phyloP scores from a whole-genome alignment of 768 basidiomycete genomes.

The Suillus hirtellus region DNA sequence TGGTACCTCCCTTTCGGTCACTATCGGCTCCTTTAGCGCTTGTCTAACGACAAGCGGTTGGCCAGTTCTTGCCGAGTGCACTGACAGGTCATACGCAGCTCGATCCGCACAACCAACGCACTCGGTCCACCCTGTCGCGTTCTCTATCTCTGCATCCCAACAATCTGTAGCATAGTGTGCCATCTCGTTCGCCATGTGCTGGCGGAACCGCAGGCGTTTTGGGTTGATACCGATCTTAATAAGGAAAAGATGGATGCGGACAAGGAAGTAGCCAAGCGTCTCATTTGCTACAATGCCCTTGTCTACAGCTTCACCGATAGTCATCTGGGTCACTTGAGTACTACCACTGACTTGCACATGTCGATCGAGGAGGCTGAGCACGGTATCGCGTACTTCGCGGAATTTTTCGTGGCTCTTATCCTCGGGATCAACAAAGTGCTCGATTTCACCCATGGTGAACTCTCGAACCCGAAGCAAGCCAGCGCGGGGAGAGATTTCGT shows the following conservation, averaged over 20 bases:
- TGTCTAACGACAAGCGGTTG: slow-evolving; percentile 84
- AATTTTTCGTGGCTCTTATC: slow-evolving; percentile 91
- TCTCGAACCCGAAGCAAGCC: slow-evolving; percentile 96
- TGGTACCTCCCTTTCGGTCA: slow-evolving; percentile 76
- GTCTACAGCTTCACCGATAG: slow-evolving; percentile 87
- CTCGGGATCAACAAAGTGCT: slow-evolving; percentile 95
- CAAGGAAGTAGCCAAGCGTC: slow-evolving; percentile 97
- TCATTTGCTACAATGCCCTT: slow-evolving; percentile 91
- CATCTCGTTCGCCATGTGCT: slow-evolving; percentile 99
- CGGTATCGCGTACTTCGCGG: slow-evolving; percentile 72
- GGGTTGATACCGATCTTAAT: slow-evolving; percentile 89
- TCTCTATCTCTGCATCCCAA: slow-evolving; percentile 99
- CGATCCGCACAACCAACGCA: slow-evolving; percentile 99
- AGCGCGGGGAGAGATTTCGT: slow-evolving; percentile 96
- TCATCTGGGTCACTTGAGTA: slow-evolving; percentile 62
- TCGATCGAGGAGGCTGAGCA: slow-evolving; percentile 77
- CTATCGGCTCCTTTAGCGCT: slow-evolving; percentile 80
- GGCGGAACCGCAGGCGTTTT: slow-evolving; percentile 83
- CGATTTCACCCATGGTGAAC: slow-evolving; percentile 99
- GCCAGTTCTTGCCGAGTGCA: slow-evolving; percentile 84
- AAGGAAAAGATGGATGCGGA: slow-evolving; percentile 87
- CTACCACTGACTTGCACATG: slow-evolving; percentile 78
- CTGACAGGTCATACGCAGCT: slow-evolving; percentile 92
- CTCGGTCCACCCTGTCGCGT: slow-evolving; percentile 88
- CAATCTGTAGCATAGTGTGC: slow-evolving; percentile 99